Evolutionary conservation across 2,329 filamentous ascomycete species (phyloP).

Genomic region (Stagonosporopsis chrysanthemi): DNA sequence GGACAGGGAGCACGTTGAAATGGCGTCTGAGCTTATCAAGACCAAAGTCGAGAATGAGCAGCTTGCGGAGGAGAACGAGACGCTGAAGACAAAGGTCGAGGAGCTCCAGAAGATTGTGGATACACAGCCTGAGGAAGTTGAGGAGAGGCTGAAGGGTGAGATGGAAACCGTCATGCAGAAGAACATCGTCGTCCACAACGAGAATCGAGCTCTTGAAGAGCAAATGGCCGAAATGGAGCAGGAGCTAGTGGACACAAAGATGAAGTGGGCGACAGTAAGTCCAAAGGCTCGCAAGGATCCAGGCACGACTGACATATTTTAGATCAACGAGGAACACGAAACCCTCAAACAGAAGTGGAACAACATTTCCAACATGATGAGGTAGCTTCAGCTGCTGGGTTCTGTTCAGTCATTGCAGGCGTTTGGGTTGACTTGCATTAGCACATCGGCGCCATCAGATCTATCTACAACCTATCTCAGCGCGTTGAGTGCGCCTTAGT

Average conservation of each 20-base stretch:
- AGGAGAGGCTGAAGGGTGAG: constrained; percentile 79
- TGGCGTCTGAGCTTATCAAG: constrained; percentile 89
- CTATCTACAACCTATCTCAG: constrained; percentile 26
- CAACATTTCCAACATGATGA: constrained; percentile 57
- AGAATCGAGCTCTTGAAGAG: constrained; percentile 87
- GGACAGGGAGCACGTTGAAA: constrained; percentile 87
- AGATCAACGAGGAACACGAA: constrained; percentile 59
- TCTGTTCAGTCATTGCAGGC: constrained; percentile 24
- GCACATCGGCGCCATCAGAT: constrained; percentile 31
- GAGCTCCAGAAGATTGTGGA: constrained; percentile 89
- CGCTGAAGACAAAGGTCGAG: constrained; percentile 80
- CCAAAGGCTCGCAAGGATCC: constrained; percentile 48
- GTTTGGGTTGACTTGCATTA: constrained; percentile 33
- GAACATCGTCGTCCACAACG: constrained; percentile 91
- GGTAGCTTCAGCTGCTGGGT: constrained; percentile 31
- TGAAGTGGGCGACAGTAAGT: constrained; percentile 92
- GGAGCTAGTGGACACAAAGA: constrained; percentile 89
- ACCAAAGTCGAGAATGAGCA: constrained; percentile 94
- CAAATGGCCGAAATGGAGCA: constrained; percentile 92
- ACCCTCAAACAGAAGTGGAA: constrained; percentile 58
- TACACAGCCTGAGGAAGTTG: constrained; percentile 86
- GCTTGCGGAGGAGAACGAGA: constrained; percentile 88
- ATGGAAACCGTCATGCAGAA: constrained; percentile 92
- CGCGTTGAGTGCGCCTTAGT: constrained; percentile 38
- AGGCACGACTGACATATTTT: constrained; percentile 41